phyloP scores from a whole-genome alignment of 345 rosid genomes.

The Rhodamnia argentea region DNA sequence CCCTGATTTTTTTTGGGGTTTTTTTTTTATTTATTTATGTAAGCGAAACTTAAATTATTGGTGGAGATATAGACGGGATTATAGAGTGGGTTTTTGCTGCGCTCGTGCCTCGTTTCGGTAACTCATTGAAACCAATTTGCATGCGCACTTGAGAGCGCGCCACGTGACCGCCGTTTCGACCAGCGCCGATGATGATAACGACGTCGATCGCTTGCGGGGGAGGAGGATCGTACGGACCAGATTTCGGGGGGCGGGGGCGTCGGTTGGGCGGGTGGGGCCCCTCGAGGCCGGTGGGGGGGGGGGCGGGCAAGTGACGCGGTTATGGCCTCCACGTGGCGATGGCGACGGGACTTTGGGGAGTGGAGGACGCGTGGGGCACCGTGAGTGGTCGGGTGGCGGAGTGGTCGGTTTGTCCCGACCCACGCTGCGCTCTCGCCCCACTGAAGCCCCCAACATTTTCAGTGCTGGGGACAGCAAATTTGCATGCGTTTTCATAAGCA shows the following conservation, averaged over 20 bases:
- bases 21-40: neutral
- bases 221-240: slow-evolving; percentile 11
- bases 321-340: slow-evolving; percentile 33
- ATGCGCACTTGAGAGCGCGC: neutral
- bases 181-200: neutral
- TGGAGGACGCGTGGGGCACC: slow-evolving; percentile 12
- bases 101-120: too few species aligned
- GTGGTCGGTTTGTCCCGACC: slow-evolving; percentile 23
- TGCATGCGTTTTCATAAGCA: neutral
- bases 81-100: neutral
- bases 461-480: neutral
- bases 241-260: neutral
- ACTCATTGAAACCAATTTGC: neutral
- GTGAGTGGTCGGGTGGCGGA: neutral
- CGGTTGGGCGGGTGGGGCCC: slow-evolving; percentile 14
- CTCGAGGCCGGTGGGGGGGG: neutral
- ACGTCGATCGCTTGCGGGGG: neutral
- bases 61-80: neutral
- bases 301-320: slow-evolving; percentile 16
- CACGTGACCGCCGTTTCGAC: neutral
- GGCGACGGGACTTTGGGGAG: neutral
- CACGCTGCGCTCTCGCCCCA: neutral
- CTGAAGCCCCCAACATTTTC: neutral
- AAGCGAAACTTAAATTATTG: neutral
- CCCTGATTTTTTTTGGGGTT: neutral